Base-by-base conservation (phyloP, 192 early-diverging fungal genomes). In the Thamnidium elegans region DNA sequence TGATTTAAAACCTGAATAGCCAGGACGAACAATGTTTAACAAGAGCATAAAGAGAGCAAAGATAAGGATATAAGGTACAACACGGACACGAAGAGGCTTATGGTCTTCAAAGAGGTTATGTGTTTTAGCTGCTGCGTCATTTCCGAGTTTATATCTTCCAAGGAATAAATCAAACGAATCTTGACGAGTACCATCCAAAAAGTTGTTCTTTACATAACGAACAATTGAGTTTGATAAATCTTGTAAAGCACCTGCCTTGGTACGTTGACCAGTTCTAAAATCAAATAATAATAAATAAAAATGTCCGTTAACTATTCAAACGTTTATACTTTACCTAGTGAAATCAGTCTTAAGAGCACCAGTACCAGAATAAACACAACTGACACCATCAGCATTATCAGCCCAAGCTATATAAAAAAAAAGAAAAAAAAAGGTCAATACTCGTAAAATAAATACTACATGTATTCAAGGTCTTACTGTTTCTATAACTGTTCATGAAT, bases 281-380 rank as follows among this genome's bases (percentile, higher is more conserved):
- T 23, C 4, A 14, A 0, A 20, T 48, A 20, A 8, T 17, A 20
- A 54, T 23, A 61, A 20, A 52, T 48, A 47, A 48, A 45, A 20
- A 20, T 10, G 14, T 62, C 13, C 32, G 19, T 44, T 3, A n/a
- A 2, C 3, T n/a, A 19, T 19, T 3, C 13, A 48, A 17, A 26
- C 26, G 17, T 6, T 15, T 48, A 15, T 48, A 13, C 30, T 55
- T 9, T 75, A 80, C 81, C 90, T 85, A 3, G 97, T 99, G 69
- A 91, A 99, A 70, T 99, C 97, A 4, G 95, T 98, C 76, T 99
- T 99, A 50, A 98, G 81, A 6, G 97, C 97, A 26, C 94, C 94
- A 3, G 97, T 97, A 46, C 97, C 97, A 62, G 92, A 91, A 74
- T 99, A 99, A 42, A 90, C 89, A 21, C 79, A 78, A 71, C 90